Evolutionary conservation across 768 basidiomycete species (phyloP), one percentile per base, ranked within the genome.

Genomic region (Serendipita sp.): DNA sequence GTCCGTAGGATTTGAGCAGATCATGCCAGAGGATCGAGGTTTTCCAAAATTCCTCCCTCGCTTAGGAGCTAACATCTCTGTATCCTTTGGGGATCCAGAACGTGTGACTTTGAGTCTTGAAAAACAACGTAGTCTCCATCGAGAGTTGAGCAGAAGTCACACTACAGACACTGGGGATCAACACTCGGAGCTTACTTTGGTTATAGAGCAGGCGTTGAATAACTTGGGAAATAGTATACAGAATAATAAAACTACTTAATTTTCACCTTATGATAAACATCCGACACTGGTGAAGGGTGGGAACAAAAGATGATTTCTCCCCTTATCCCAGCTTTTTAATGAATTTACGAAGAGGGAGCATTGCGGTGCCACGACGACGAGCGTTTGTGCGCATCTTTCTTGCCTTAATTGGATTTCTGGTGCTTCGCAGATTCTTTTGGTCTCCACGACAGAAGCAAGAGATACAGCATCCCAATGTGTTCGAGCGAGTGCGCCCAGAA

Each of bases 11-110:
- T 96, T 94, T 68, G 89, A 98, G 70, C 77, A 82, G 67, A 76
- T 96, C 16, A 94, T 98, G 92, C 89, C 91, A 46, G 92, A 91
- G 73, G 83, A 85, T 34, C 83, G 93, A 18, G 69, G 76, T 1
- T 86, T 82, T 69, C 92, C 91, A 2, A 89, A 86, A 66, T 85
- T 80, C 71, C 64, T 87, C 68, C 83, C 94, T 44, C 78, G 82
- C 71, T 78, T 36, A 78, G 88, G 66, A 75, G 82, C 72, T 11
- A 75, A 75, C 40, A 77, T 96, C 40, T 83, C 82, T 68, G 79
- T 97, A 62, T 85, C 88, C 0, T 87, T 95, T 69, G 94, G 93
- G 23, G 74, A 82, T 44, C 91, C 91, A 1, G 75, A 4, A 10
- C 23, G 18, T 31, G 27, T 60, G 16, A 60, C 55, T n/a, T 5